These are phyloP conservation scores for Globisporangium paddicum DNA, from an alignment of 352 stramenopile species.

Conservation along the genomic window DNA sequence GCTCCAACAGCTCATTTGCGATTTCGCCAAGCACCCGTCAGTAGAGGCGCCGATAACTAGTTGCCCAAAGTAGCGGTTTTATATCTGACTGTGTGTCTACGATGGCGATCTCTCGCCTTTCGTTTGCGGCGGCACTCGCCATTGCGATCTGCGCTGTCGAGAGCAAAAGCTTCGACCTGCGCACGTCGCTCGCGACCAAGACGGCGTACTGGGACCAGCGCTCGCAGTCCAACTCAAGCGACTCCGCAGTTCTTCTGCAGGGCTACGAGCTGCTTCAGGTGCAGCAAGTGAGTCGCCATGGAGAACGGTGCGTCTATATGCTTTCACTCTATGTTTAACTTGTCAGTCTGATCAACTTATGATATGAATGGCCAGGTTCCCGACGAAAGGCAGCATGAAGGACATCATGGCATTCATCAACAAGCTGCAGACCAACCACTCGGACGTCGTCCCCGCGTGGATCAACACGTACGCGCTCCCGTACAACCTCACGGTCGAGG, in stretches of 20 bases:
- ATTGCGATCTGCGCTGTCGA: neutral
- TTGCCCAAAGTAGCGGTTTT: too few species aligned
- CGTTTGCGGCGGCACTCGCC: too few species aligned
- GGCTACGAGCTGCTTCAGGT: slow-evolving; percentile 31
- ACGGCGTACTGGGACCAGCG: slow-evolving; percentile 31
- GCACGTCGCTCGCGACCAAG: slow-evolving; percentile 28
- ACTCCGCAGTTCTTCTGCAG: too few species aligned
- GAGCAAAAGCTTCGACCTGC: slow-evolving; percentile 6
- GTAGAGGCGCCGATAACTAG: too few species aligned
- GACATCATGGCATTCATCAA: slow-evolving; percentile 45
- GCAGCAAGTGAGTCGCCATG: slow-evolving; percentile 52
- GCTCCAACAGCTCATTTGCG: too few species aligned
- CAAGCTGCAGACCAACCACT: slow-evolving; percentile 44
- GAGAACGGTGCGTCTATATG: slow-evolving; percentile 13
- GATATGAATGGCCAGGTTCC: slow-evolving; percentile 23
- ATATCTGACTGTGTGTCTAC: too few species aligned
- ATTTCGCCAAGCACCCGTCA: too few species aligned
- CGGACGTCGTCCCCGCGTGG: slow-evolving; percentile 35
- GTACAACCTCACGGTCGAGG: slow-evolving; percentile 53
- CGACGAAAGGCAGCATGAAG: slow-evolving; percentile 38
- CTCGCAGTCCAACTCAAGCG: neutral
- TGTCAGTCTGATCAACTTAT: too few species aligned
- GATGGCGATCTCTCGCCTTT: neutral
- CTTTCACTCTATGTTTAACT: too few species aligned
- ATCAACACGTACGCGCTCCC: slow-evolving; percentile 47